These are phyloP conservation scores for Ceratocystis cacaofunesta DNA, from an alignment of 2,329 filamentous ascomycete genomes.

Conservation along the genomic window DNA sequence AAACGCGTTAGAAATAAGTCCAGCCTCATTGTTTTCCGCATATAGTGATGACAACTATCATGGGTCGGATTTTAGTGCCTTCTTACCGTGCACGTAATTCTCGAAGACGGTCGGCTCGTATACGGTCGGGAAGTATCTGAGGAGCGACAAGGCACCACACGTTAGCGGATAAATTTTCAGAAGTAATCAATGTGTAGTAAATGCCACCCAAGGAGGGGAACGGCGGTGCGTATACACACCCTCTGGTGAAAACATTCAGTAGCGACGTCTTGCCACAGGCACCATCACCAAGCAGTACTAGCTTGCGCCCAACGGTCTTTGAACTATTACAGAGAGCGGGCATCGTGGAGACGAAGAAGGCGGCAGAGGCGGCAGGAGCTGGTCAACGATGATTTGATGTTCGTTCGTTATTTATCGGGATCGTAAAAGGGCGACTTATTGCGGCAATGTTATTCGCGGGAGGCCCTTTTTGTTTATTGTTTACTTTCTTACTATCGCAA, in stretches of 20 bases:
- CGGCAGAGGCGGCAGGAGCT: not conserved
- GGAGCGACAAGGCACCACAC: not conserved
- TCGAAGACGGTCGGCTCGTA: constrained; percentile 98
- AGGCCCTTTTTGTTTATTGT: not conserved
- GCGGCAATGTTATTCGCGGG: not conserved
- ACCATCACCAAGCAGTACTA: constrained; percentile 88
- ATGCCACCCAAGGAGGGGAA: too few relatives aligned
- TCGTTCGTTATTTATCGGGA: not conserved
- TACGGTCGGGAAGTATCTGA: constrained; percentile 88
- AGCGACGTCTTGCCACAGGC: constrained; percentile 94
- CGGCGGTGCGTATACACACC: constrained; percentile 37
- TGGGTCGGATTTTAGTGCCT: not conserved
- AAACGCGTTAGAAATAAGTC: not conserved
- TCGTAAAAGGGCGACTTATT: not conserved
- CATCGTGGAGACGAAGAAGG: constrained; percentile 9
- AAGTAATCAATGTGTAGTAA: not conserved
- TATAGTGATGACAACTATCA: not conserved
- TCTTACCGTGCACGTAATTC: constrained; percentile 90
- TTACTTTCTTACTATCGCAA: not conserved
- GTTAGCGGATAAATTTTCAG: not conserved
- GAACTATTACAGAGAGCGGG: constrained; percentile 47
- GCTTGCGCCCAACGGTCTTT: constrained; percentile 88
- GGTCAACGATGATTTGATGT: too few relatives aligned
- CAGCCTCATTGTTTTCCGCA: not conserved
- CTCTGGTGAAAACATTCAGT: constrained; percentile 95